A percentile compares a stretch with the other conserved stretches of the same genome.
Conservation (phyloP, 306 rosid genomes). For the Herpetospermum pedunculosum region DNA sequence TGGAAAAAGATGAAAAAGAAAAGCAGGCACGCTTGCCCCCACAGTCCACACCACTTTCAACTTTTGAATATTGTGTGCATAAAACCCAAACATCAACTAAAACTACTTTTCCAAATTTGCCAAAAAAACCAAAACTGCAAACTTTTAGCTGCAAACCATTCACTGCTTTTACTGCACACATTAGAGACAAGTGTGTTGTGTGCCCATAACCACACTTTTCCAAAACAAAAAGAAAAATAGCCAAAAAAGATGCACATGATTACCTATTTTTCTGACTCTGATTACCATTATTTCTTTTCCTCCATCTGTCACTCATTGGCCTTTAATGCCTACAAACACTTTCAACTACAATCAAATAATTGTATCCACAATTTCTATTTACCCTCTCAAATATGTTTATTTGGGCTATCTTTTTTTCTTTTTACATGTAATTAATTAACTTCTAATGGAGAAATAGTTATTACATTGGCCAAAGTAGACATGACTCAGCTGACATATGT, state of each 20-base stretch:
- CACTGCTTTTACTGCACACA: neutral
- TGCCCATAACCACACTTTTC: neutral
- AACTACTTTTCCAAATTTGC: too few relatives aligned
- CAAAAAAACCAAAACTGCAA: too few relatives aligned
- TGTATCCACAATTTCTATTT: neutral
- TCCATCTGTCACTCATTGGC: neutral
- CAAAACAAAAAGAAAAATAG: neutral
- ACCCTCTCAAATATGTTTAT: neutral
- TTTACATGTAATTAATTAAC: too few relatives aligned
- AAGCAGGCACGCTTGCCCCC: too few relatives aligned
- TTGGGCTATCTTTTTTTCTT: neutral
- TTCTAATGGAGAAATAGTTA: too few relatives aligned
- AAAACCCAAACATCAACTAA: too few relatives aligned
- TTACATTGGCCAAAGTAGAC: too few relatives aligned
- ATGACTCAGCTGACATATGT: too few relatives aligned
- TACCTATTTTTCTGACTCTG: neutral
- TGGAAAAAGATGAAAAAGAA: too few relatives aligned
- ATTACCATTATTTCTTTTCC: neutral
- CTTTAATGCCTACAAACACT: neutral
- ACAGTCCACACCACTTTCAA: too few relatives aligned
- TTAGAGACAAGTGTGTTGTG: neutral
- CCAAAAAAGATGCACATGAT: neutral
- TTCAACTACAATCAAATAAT: neutral
- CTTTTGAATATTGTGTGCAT: too few relatives aligned
- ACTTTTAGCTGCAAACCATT: neutral